Evolutionary conservation across 495 filamentous ascomycete genomes (phyloP).

Genomic region (Aspergillus sparsus): DNA sequence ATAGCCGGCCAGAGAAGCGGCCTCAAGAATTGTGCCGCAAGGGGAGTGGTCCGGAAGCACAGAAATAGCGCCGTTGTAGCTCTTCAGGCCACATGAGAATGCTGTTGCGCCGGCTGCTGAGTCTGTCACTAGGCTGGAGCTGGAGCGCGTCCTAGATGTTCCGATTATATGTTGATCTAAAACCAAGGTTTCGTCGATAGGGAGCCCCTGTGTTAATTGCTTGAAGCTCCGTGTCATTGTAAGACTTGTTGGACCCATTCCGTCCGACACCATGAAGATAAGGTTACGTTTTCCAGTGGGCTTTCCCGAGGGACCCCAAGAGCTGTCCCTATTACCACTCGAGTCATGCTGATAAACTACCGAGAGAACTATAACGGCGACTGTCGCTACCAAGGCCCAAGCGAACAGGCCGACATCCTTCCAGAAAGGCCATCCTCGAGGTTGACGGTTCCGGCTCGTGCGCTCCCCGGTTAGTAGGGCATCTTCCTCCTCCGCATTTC

Average conservation of each 20-base stretch:
- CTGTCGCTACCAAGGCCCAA: conserved; percentile 89
- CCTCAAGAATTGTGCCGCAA: conserved; percentile 93
- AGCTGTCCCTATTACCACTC: conserved; percentile 30
- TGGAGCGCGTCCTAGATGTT: conserved; percentile 81
- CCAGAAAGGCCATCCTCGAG: conserved; percentile 57
- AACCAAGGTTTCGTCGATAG: conserved; percentile 68
- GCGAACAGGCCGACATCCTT: conserved; percentile 71
- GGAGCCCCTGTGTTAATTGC: conserved; percentile 67
- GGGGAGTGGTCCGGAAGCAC: conserved; percentile 80
- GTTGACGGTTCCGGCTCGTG: conserved; percentile 33
- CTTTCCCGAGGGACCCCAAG: conserved; percentile 47
- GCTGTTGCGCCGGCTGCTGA: conserved; percentile 95
- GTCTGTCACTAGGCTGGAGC: conserved; percentile 82
- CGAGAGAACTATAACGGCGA: conserved; percentile 70
- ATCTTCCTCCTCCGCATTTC: conserved; percentile 61
- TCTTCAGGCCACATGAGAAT: conserved; percentile 89
- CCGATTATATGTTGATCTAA: conserved; percentile 88
- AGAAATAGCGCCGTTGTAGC: conserved; percentile 94
- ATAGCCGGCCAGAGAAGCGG: conserved; percentile 87
- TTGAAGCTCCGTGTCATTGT: conserved; percentile 80
- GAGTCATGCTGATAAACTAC: conserved; percentile 70
- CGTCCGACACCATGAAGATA: conserved; percentile 98
- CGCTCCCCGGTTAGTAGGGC: conserved; percentile 62
- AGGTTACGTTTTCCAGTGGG: conserved; percentile 82
- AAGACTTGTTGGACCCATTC: conserved; percentile 93